Base-by-base conservation (phyloP, 2,329 filamentous ascomycete species). In the Xylariaceae sp. region DNA sequence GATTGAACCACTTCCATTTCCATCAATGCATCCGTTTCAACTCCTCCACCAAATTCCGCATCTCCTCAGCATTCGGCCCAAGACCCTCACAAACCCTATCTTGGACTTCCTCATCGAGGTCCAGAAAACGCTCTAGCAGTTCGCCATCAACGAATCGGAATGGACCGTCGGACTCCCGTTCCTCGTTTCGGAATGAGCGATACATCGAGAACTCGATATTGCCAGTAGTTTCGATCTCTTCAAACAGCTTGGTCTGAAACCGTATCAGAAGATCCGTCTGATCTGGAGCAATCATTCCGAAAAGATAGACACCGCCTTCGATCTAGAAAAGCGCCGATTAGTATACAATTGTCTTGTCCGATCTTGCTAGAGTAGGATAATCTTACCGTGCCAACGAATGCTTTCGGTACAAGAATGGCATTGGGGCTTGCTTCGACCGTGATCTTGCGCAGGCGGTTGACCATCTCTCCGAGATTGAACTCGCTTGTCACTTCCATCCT, bases 61-160 rank as follows among this genome's bases (percentile, higher is more conserved):
- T 78, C 72, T 82, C 65, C 67, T 85, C 77, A 55, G 89, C 68
- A 73, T 74, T 80, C 54, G 73, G 83, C 47, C 74, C 86, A 56
- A 77, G 75, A 43, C 73, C 83, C 66, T 75, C 66, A 49, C 73
- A 82, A 44, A 80, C 72, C 47, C 70, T 66, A 58, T 71, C 72
- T 68, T 85, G 82, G 38, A 70, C 70, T 35, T 74, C 72, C 48
- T 85, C 82, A 41, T 80, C 75, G 55, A 88, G 73, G 55, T 90
- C 85, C 57, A 97, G 68, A 64, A 96, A 96, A 45, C 82, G 71
- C 70, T 97, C 92, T 11, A 99, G 76, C 61, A 97, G 75, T 66
- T 96, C 92, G 51, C 92, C 94, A 62, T 99, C 94, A 11, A 99
- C 81, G 61, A 97, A 97, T 1, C 92, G 79, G 62, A 83, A 88